Conservation (phyloP, 164 flowering plant genomes). For the Buxus sempervirens region DNA sequence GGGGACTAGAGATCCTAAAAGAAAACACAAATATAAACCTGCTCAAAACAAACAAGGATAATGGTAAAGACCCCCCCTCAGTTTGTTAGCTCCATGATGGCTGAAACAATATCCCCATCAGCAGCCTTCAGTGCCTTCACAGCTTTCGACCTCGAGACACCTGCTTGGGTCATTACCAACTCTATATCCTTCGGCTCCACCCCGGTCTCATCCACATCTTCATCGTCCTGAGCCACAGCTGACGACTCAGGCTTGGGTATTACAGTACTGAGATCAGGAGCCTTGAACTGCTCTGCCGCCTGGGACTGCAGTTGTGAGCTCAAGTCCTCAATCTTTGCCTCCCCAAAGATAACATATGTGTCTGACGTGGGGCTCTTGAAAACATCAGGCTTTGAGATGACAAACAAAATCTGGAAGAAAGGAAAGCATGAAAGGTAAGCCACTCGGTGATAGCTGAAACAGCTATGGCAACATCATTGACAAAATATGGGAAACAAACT, state of each 20-base stretch:
- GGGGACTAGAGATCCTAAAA: neutral
- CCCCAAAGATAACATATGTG: conserved; percentile 33
- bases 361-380: conserved; percentile 39
- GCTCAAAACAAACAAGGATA: neutral
- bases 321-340: conserved; percentile 42
- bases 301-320: conserved; percentile 40
- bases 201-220: conserved; percentile 36
- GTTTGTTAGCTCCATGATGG: conserved; percentile 38
- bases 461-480: neutral
- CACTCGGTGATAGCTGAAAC: neutral
- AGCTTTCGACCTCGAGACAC: conserved; percentile 38
- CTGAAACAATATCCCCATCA: conserved; percentile 36
- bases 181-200: conserved; percentile 41
- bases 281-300: conserved; percentile 41
- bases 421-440: neutral
- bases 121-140: conserved; percentile 36
- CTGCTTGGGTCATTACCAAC: conserved; percentile 40
- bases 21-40: neutral
- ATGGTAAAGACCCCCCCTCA: neutral
- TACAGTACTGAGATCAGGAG: conserved; percentile 33
- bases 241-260: conserved; percentile 29
- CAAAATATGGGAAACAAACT: neutral
- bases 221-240: conserved; percentile 33
- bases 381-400: conserved; percentile 40
- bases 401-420: conserved; percentile 30